These are phyloP conservation scores for Calonectria hawksworthii DNA, from an alignment of 2,329 filamentous ascomycete genomes.

Conservation along the genomic window DNA sequence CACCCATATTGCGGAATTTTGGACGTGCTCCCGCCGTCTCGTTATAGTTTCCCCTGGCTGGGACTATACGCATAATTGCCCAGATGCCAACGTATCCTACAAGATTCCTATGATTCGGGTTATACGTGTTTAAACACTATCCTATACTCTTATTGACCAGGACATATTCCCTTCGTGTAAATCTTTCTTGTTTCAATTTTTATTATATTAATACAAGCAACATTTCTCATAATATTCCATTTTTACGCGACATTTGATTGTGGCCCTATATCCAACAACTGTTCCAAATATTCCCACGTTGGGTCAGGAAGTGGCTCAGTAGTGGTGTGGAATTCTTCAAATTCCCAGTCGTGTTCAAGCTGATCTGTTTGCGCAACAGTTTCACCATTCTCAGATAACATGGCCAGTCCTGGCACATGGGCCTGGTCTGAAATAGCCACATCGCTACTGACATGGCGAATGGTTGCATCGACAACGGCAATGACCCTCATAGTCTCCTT, in stretches of 20 bases:
- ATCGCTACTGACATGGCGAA: neutral
- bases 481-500: conserved; percentile 1
- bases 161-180: no score
- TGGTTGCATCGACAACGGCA: neutral
- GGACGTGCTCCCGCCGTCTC: no score
- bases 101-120: no score
- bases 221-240: no score
- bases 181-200: no score
- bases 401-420: neutral
- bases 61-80: no score
- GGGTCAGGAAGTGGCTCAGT: neutral
- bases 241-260: neutral
- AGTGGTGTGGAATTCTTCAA: neutral
- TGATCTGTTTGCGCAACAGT: neutral
- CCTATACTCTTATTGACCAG: no score
- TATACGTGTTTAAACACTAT: no score
- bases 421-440: neutral
- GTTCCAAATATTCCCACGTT: neutral
- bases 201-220: no score
- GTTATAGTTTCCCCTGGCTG: no score
- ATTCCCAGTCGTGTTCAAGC: neutral
- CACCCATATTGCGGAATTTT: no score
- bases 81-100: no score
- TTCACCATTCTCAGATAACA: neutral
- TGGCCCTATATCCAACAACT: neutral